A percentile compares a stretch with the other conserved stretches of the same genome.
phyloP scores from a whole-genome alignment of 2,329 filamentous ascomycete species.

The Fusarium sp. region DNA sequence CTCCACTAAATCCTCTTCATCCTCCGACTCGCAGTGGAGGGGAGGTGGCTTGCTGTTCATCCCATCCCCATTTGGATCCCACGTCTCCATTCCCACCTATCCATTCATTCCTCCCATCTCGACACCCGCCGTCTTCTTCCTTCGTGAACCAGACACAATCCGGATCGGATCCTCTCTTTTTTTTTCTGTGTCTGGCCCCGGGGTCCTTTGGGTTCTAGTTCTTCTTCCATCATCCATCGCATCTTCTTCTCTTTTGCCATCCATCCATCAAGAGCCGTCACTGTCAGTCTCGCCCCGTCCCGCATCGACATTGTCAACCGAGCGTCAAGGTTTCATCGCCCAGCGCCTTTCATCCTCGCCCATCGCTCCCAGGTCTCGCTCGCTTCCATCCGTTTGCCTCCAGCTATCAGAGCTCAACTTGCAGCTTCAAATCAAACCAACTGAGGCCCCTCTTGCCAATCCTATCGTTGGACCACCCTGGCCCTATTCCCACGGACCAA shows the following conservation, averaged over 20 bases:
- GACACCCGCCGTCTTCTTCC: conserved; percentile 27
- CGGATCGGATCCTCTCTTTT: conserved; percentile 33
- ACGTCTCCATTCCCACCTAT: conserved; percentile 34
- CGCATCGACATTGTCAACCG: conserved; percentile 21
- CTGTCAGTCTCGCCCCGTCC: conserved; percentile 22
- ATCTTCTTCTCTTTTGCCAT: conserved; percentile 21
- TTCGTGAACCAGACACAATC: conserved; percentile 36
- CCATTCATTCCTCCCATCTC: conserved; percentile 36
- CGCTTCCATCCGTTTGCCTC: conserved; percentile 28
- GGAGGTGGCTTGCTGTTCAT: conserved; percentile 34
- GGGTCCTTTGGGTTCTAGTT: conserved; percentile 9
- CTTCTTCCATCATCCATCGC: conserved; percentile 21
- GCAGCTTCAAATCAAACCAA: conserved; percentile 18
- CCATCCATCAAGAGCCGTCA: conserved; percentile 5
- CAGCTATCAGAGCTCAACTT: conserved; percentile 9
- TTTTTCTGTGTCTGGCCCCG: conserved; percentile 27
- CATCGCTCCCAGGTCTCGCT: conserved; percentile 16
- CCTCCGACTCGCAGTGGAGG: background rate
- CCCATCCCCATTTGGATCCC: conserved; percentile 40
- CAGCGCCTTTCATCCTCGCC: background rate
- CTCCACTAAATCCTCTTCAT: conserved; percentile 1
- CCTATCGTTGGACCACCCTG: conserved; percentile 29
- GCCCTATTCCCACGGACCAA: conserved; percentile 34
- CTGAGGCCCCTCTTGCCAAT: conserved; percentile 35
- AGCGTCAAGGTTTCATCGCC: conserved; percentile 20